Evolutionary conservation across 129 eudicot species (phyloP).

Genomic region (Escallonia herrerae): DNA sequence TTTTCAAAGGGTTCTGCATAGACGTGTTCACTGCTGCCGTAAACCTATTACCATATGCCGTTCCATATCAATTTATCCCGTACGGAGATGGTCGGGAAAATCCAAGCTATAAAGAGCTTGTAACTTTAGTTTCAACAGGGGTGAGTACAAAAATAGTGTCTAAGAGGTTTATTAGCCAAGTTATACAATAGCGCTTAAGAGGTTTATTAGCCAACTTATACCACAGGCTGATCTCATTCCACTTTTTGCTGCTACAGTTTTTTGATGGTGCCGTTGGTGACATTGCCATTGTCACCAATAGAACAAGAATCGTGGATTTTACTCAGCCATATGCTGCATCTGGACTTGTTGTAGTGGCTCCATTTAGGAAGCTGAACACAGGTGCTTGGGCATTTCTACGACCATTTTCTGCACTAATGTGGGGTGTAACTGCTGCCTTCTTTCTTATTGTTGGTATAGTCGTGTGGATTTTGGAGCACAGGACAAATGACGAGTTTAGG

Average conservation of each 20-base stretch:
- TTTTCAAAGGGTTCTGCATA: constrained; percentile 77
- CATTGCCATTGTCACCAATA: constrained; percentile 66
- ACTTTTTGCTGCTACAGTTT: constrained; percentile 28
- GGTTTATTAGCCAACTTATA: too few relatives aligned
- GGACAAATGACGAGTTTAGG: constrained; percentile 78
- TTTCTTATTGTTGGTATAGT: constrained; percentile 72
- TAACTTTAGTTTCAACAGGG: constrained; percentile 52
- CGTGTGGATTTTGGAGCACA: constrained; percentile 87
- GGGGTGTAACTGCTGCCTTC: constrained; percentile 72
- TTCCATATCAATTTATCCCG: constrained; percentile 71
- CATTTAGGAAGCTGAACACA: constrained; percentile 61
- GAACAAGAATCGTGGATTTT: constrained; percentile 78
- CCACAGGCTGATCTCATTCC: background rate
- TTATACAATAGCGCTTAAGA: too few relatives aligned
- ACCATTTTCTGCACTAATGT: constrained; percentile 68
- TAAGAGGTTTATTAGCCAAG: too few relatives aligned
- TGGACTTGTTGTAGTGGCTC: constrained; percentile 85
- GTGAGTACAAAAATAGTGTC: constrained; percentile 31
- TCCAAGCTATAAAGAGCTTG: constrained; percentile 61
- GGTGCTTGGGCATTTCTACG: constrained; percentile 91
- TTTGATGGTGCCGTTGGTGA: constrained; percentile 92
- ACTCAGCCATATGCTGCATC: constrained; percentile 81
- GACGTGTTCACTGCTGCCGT: constrained; percentile 85
- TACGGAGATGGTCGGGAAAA: constrained; percentile 65
- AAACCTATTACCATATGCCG: constrained; percentile 73